A percentile compares a stretch with the other conserved stretches of the same genome.
These are phyloP conservation scores for Chalciporus chontae DNA, from an alignment of 768 basidiomycete species.

Conservation along the genomic window DNA sequence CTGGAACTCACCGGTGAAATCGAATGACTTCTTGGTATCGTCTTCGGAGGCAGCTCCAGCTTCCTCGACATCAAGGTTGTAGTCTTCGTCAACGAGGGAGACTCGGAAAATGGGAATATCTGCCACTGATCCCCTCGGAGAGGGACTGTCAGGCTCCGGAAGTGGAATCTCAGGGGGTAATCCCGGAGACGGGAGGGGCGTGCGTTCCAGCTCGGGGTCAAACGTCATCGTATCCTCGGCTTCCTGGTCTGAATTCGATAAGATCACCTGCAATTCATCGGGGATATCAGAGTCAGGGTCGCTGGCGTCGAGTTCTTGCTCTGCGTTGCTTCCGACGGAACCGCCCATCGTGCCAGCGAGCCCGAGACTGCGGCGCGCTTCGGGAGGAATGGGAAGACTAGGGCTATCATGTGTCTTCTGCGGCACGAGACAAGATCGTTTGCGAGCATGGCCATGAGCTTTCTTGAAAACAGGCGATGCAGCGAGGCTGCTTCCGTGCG, in stretches of 20 bases:
- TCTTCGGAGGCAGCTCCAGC: constrained; percentile 47
- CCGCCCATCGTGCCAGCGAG: constrained; percentile 68
- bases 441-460: constrained; percentile 19
- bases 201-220: constrained; percentile 2
- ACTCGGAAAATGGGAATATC: constrained; percentile 41
- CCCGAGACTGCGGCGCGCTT: constrained; percentile 55
- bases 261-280: constrained; percentile 64
- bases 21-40: constrained; percentile 77
- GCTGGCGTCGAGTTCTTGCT: constrained; percentile 46
- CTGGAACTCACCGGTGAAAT: constrained; percentile 77
- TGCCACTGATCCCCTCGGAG: constrained; percentile 12
- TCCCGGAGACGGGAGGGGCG: constrained; percentile 35
- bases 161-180: constrained; percentile 41
- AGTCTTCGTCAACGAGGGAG: constrained; percentile 43
- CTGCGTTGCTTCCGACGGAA: constrained; percentile 45
- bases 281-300: constrained; percentile 82
- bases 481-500: constrained; percentile 17
- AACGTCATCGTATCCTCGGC: constrained; percentile 42
- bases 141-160: constrained; percentile 23
- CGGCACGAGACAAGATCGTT: constrained; percentile 24
- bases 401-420: constrained; percentile 12
- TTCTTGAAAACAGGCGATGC: constrained; percentile 37
- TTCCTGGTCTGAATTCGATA: constrained; percentile 41
- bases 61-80: constrained; percentile 40
- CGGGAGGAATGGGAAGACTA: constrained; percentile 42